Percentiles rank a stretch among this genome's conserved stretches.
Conservation (phyloP, 2,329 filamentous ascomycete genomes). For the Colletotrichum kahawae region DNA sequence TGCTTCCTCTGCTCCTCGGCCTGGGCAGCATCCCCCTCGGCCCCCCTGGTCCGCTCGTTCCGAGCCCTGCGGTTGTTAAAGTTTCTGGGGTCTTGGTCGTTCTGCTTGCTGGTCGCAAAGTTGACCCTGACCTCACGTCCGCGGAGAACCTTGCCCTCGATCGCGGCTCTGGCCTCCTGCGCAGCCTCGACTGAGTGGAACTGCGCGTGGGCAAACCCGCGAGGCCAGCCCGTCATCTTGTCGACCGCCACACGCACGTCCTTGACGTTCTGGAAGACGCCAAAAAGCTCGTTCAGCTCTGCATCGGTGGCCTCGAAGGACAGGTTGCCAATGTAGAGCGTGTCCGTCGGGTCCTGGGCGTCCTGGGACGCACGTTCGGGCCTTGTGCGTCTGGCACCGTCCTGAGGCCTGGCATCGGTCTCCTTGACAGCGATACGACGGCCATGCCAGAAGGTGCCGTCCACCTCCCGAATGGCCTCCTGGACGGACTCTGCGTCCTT, state of each 20-base stretch:
- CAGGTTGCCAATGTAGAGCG: constrained; percentile 85
- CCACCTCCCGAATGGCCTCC: constrained; percentile 6
- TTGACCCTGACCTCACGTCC: constrained; percentile 71
- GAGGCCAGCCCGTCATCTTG: constrained; percentile 77
- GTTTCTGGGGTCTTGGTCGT: not conserved
- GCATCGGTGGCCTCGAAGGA: constrained; percentile 84
- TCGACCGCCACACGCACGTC: constrained; percentile 86
- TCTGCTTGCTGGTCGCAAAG: constrained; percentile 47
- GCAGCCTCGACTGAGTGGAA: constrained; percentile 74
- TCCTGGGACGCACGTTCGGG: not conserved
- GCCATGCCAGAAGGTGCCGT: constrained; percentile 24
- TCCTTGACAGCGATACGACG: constrained; percentile 12
- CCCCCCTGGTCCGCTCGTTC: not conserved
- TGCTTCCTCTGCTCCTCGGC: constrained; percentile 18
- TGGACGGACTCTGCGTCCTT: not conserved
- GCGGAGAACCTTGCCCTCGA: constrained; percentile 65
- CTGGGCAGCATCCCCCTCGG: constrained; percentile 2
- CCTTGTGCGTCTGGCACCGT: not conserved
- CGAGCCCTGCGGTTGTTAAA: not conserved
- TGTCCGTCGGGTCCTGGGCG: constrained; percentile 33
- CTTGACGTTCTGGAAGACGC: constrained; percentile 69
- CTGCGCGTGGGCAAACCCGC: constrained; percentile 86
- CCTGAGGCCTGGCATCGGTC: not conserved
- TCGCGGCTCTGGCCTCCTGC: constrained; percentile 58
- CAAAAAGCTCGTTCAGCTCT: constrained; percentile 81